Percentiles rank a stretch among this genome's conserved stretches.
Conservation (phyloP, 345 rosid species). For the thale cress (Arabidopsis thaliana) region TAIR10.1 NC_003074.8:21921501-21922000, state of each 20-base stretch:
- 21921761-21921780: conserved; percentile 71
- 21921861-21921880: conserved; percentile 33
- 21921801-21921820: conserved; percentile 77
- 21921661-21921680: neutral
- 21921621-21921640: conserved; percentile 92
- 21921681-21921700: conserved; percentile 16
- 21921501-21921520: neutral
- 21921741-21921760: conserved; percentile 16
- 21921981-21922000: conserved; percentile 42
- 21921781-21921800: conserved; percentile 90
- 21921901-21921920: neutral
- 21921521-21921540: conserved; percentile 6
- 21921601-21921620: conserved; percentile 71
- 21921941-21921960: conserved; percentile 38
- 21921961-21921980: conserved; percentile 36
- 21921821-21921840: conserved; percentile 80
- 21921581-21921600: conserved; percentile 92
- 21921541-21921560: conserved; percentile 49
- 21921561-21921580: conserved; percentile 84
- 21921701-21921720: conserved; percentile 9
- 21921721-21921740: conserved; percentile 13
- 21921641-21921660: conserved; percentile 73
- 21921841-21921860: conserved; percentile 50
- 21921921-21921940: conserved; percentile 30
- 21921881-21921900: conserved; percentile 4